A percentile compares a stretch with the other conserved stretches of the same genome.
Conservation (phyloP, 2,329 filamentous ascomycete species). For the Annulohypoxylon truncatum region DNA sequence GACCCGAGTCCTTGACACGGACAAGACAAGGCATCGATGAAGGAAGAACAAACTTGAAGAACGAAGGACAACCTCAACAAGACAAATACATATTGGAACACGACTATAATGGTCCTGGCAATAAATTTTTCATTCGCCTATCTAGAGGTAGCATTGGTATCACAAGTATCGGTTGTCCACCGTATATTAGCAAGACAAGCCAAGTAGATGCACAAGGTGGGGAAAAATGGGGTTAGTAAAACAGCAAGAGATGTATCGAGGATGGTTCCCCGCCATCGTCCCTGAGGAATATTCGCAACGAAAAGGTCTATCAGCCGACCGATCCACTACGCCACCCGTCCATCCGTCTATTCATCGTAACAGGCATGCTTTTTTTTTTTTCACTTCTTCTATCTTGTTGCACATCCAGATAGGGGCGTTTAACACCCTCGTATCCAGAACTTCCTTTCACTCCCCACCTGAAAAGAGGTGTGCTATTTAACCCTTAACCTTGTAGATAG, state of each 20-base stretch:
- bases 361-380: constrained; percentile 16
- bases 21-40: not conserved
- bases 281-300: constrained; percentile 15
- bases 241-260: constrained; percentile 18
- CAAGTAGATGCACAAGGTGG: constrained; percentile 17
- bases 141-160: constrained; percentile 26
- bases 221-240: not conserved
- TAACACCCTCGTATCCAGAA: not conserved
- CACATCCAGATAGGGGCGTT: constrained; percentile 5
- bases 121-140: constrained; percentile 22
- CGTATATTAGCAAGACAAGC: constrained; percentile 1
- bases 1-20: not conserved
- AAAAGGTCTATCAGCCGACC: constrained; percentile 15
- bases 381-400: not conserved
- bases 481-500: constrained; percentile 86
- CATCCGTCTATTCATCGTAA: constrained; percentile 28
- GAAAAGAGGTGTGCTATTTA: constrained; percentile 48
- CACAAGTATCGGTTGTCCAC: constrained; percentile 20
- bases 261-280: not conserved
- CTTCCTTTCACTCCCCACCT: not conserved
- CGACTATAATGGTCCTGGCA: not conserved
- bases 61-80: not conserved
- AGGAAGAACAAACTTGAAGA: not conserved
- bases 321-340: constrained; percentile 28
- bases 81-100: not conserved